Conservation (phyloP, 805 yeast species). For the Suhomyces sp. region DNA sequence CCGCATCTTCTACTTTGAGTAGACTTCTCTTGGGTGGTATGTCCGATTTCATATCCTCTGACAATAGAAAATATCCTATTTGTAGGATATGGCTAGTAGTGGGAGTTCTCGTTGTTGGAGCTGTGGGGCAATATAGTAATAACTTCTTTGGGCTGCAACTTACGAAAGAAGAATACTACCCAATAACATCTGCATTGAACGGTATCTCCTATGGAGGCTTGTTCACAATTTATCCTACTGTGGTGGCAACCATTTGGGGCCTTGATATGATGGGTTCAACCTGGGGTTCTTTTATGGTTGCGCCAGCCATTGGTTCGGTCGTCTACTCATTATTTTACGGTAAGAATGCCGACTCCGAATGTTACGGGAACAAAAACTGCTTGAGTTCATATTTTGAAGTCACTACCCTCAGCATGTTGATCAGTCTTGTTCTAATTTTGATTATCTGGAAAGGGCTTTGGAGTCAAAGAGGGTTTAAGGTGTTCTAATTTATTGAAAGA, state of each 20-base stretch:
- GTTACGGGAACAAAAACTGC: constrained; percentile 23
- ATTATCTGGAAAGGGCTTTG: constrained; percentile 31
- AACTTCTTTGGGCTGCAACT: constrained; percentile 2
- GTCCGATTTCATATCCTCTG: constrained; percentile 58
- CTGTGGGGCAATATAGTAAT: constrained; percentile 27
- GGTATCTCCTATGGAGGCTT: constrained; percentile 81
- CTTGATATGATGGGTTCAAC: constrained; percentile 84
- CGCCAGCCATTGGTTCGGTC: constrained; percentile 82
- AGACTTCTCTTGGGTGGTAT: constrained; percentile 66
- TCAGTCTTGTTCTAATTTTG: constrained; percentile 25
- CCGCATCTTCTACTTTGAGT: constrained; percentile 66
- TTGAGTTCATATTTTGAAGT: constrained; percentile 28
- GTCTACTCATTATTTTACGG: constrained; percentile 73
- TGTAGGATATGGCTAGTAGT: constrained; percentile 36
- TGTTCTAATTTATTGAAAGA: constrained; percentile 18
- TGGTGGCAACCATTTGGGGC: constrained; percentile 85
- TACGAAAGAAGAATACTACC: constrained; percentile 3
- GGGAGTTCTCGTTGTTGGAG: constrained; percentile 26
- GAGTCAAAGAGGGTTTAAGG: constrained; percentile 27
- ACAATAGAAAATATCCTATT: constrained; percentile 24
- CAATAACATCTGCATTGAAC: constrained; percentile 44
- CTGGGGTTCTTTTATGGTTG: constrained; percentile 87
- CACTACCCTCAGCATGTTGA: constrained; percentile 23
- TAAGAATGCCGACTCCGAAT: constrained; percentile 48
- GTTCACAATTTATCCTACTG: constrained; percentile 83